Conservation (phyloP, 2,329 filamentous ascomycete genomes). For the Fusarium pseudonygamai region DNA sequence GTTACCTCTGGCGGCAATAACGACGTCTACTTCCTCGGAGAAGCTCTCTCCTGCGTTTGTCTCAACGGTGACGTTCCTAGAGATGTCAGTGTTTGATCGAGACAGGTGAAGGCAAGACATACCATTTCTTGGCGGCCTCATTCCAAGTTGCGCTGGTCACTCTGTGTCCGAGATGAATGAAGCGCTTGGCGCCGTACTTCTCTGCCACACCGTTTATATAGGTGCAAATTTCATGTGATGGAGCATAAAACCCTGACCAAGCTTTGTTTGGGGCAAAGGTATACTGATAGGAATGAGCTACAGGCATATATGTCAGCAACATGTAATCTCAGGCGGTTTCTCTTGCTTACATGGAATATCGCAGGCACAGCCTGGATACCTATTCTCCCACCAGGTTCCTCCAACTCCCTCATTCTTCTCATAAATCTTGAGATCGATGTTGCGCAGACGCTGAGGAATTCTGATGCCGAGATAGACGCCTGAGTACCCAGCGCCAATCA, state of each 20-base stretch:
- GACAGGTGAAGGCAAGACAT: fast-evolving
- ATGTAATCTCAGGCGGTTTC: too few species aligned
- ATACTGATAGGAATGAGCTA: not conserved
- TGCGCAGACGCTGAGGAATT: not conserved
- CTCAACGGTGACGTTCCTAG: not conserved
- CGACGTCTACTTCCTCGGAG: not conserved
- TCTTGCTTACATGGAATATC: not conserved
- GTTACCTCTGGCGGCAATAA: not conserved
- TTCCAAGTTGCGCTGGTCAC: not conserved
- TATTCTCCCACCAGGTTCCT: not conserved
- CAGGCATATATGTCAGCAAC: too few species aligned
- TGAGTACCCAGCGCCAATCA: not conserved
- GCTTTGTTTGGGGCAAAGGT: not conserved
- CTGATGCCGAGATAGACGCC: not conserved
- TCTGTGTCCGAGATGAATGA: not conserved
- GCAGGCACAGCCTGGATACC: not conserved
- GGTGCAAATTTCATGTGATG: not conserved
- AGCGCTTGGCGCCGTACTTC: not conserved
- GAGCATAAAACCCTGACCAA: not conserved
- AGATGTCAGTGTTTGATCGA: fast-evolving
- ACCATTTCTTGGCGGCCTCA: not conserved
- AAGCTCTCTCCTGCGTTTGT: fast-evolving
- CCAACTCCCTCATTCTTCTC: not conserved
- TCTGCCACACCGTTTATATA: not conserved
- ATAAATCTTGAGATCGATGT: not conserved